These are phyloP conservation scores for Thielaviopsis musarum DNA, from an alignment of 2,329 filamentous ascomycete genomes.

Conservation along the genomic window DNA sequence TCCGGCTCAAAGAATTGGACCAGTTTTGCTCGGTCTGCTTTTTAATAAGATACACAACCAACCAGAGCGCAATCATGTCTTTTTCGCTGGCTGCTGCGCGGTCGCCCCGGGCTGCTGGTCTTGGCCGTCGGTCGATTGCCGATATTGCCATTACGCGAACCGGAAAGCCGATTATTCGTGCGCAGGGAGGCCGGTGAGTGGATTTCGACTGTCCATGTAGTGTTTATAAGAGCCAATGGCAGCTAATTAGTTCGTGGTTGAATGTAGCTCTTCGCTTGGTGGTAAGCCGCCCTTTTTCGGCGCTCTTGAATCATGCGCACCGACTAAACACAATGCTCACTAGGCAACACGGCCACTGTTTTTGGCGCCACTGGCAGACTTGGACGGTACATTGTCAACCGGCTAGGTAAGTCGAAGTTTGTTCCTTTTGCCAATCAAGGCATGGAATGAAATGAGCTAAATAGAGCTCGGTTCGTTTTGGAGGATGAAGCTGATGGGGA, in stretches of 20 bases:
- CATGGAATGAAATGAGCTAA: background rate
- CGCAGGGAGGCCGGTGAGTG: conserved; percentile 73
- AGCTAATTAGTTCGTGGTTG: conserved; percentile 16
- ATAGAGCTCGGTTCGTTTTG: background rate
- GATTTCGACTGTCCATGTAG: background rate
- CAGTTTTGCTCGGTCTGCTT: background rate
- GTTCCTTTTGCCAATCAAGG: background rate
- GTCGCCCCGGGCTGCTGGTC: conserved; percentile 30
- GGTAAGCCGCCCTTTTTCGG: conserved; percentile 33
- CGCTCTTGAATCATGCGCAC: background rate
- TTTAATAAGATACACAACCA: background rate
- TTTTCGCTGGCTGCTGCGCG: conserved; percentile 38
- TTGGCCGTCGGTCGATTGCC: conserved; percentile 41
- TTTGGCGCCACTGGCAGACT: conserved; percentile 95
- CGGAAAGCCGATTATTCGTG: conserved; percentile 82
- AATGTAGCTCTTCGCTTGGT: conserved; percentile 64
- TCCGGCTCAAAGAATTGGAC: background rate
- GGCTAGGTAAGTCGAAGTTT: conserved; percentile 43
- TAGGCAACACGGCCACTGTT: conserved; percentile 89
- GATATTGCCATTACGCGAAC: conserved; percentile 90
- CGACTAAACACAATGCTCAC: background rate
- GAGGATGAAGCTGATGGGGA: background rate
- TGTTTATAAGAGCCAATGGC: background rate
- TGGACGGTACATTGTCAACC: conserved; percentile 93
- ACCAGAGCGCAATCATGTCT: conserved; percentile 29